phyloP scores from a whole-genome alignment of 2,329 filamentous ascomycete genomes.

The Tolypocladium nubicola region DNA sequence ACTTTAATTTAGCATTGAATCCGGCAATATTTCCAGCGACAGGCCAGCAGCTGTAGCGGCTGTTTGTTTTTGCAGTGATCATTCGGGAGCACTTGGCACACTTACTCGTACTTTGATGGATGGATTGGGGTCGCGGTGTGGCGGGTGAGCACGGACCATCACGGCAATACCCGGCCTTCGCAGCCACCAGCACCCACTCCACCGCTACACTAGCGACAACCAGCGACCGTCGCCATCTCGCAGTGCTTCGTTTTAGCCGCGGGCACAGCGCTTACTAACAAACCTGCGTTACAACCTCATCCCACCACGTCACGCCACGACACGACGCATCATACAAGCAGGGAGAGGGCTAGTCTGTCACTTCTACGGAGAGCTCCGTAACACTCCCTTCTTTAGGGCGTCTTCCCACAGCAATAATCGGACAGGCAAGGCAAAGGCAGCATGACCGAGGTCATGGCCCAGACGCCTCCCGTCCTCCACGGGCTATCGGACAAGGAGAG shows the following conservation, averaged over 20 bases:
- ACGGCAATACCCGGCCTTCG: not conserved
- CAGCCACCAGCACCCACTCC: not conserved
- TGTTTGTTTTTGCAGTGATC: not conserved
- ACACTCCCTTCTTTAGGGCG: not conserved
- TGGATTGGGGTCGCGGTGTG: not conserved
- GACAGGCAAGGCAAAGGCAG: constrained; percentile 1
- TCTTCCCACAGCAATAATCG: not conserved
- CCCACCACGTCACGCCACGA: not conserved
- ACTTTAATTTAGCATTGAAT: too few species aligned
- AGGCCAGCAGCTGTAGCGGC: not conserved
- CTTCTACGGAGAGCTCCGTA: not conserved
- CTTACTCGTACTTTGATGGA: too few species aligned
- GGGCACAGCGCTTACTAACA: not conserved
- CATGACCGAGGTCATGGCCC: constrained; percentile 19
- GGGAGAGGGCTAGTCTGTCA: not conserved
- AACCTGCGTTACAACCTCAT: not conserved
- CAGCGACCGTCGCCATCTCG: not conserved
- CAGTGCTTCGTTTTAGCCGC: not conserved
- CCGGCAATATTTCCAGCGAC: not conserved
- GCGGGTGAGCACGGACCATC: not conserved
- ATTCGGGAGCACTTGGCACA: not conserved
- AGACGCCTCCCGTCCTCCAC: constrained; percentile 25
- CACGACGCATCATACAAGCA: not conserved
- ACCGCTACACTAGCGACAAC: not conserved
- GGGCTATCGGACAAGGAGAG: constrained; percentile 52